Percentiles rank a stretch among this genome's conserved stretches.
Evolutionary conservation across 2,329 filamentous ascomycete species (phyloP).

Genomic region (Lithohypha guttulata): DNA sequence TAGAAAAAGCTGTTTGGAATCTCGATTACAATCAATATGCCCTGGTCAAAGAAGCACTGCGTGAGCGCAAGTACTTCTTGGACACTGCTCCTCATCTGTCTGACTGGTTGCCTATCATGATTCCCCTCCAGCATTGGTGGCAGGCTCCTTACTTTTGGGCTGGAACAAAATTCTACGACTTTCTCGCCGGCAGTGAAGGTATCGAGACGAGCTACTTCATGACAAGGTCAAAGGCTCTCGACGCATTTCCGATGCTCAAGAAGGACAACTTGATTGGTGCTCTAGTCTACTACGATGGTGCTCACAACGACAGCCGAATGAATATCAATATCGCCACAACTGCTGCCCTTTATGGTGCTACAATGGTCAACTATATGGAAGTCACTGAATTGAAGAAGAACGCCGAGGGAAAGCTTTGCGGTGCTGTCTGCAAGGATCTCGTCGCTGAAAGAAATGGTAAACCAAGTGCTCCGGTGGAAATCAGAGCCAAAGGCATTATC

Average conservation of each 20-base stretch:
- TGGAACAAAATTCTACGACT: slow-evolving; percentile 70
- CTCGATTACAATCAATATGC: slow-evolving; percentile 70
- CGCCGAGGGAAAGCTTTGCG: slow-evolving; percentile 58
- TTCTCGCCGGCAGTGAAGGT: slow-evolving; percentile 73
- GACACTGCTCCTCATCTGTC: slow-evolving; percentile 75
- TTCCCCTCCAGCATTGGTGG: slow-evolving; percentile 74
- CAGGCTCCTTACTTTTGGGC: slow-evolving; percentile 65
- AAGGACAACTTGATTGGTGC: slow-evolving; percentile 68
- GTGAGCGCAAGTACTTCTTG: slow-evolving; percentile 73
- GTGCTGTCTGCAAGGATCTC: slow-evolving; percentile 62
- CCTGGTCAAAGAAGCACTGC: slow-evolving; percentile 69
- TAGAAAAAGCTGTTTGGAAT: slow-evolving; percentile 80
- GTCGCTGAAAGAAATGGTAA: slow-evolving; percentile 56
- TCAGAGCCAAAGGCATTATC: slow-evolving; percentile 70
- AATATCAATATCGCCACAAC: slow-evolving; percentile 83
- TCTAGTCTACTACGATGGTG: slow-evolving; percentile 83
- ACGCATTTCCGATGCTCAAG: slow-evolving; percentile 82
- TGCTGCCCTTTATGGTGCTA: slow-evolving; percentile 74
- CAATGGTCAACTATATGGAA: slow-evolving; percentile 72
- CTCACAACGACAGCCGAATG: slow-evolving; percentile 87
- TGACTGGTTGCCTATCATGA: slow-evolving; percentile 70
- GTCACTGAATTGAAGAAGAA: slow-evolving; percentile 69
- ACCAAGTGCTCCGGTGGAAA: slow-evolving; percentile 51
- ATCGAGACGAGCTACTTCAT: slow-evolving; percentile 85
- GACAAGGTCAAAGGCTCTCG: slow-evolving; percentile 73